These are phyloP conservation scores for Sanghuangporus sanghuang DNA, from an alignment of 1,284 basidiomycete species.

Conservation along the genomic window DNA sequence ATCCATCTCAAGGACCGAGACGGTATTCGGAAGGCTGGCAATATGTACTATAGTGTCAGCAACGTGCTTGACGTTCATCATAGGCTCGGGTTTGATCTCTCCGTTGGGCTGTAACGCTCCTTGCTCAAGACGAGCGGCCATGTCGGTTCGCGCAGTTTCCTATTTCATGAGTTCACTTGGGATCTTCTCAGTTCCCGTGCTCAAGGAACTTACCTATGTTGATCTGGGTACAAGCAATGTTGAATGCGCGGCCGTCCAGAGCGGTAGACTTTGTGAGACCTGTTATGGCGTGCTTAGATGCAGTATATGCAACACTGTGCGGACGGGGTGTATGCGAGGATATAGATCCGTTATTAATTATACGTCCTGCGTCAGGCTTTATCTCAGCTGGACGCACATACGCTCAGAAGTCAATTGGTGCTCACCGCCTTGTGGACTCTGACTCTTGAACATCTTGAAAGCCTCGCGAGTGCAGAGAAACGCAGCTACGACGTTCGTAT, in stretches of 20 bases:
- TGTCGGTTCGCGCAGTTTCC: conserved; percentile 65
- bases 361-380: conserved; percentile 41
- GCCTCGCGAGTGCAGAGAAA: conserved; percentile 80
- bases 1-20: conserved; percentile 66
- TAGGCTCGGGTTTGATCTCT: conserved; percentile 49
- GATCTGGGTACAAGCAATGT: conserved; percentile 75
- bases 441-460: conserved; percentile 66
- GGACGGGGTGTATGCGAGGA: conserved; percentile 72
- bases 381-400: not conserved
- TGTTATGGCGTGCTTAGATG: conserved; percentile 73
- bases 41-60: conserved; percentile 68
- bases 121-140: conserved; percentile 38
- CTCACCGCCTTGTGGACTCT: conserved; percentile 64
- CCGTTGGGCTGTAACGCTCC: conserved; percentile 72
- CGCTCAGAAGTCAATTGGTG: conserved; percentile 15
- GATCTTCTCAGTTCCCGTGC: not conserved
- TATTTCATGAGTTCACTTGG: conserved; percentile 22
- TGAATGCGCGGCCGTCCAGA: conserved; percentile 68
- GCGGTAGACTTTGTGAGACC: conserved; percentile 73
- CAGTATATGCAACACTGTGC: conserved; percentile 60
- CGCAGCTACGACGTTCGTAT: conserved; percentile 66
- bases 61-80: conserved; percentile 67
- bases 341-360: conserved; percentile 83
- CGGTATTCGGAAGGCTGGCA: conserved; percentile 59
- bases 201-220: conserved; percentile 56